Conservation (phyloP, 345 rosid species). For the Euphorbia tirucalli region DNA sequence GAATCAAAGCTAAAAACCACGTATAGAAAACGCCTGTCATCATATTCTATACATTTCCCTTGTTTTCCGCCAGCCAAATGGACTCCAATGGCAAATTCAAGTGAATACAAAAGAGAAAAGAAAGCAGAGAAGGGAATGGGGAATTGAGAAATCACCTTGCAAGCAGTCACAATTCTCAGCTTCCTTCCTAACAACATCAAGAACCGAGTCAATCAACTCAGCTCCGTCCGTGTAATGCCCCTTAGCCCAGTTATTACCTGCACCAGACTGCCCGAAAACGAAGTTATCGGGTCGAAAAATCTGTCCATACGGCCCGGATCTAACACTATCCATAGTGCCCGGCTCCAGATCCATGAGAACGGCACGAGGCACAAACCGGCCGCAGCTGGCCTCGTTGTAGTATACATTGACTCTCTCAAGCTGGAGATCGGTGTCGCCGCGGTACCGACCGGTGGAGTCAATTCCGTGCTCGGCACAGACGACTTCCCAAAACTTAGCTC, state of each 20-base stretch:
- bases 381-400: background rate
- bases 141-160: background rate
- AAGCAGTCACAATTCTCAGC: background rate
- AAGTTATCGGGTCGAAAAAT: background rate
- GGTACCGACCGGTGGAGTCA: background rate
- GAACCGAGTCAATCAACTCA: background rate
- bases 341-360: background rate
- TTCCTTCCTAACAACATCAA: background rate
- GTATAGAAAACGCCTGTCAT: too few species aligned
- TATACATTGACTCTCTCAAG: background rate
- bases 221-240: background rate
- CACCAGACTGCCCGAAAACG: background rate
- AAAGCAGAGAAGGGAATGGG: too few species aligned
- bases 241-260: background rate
- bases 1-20: too few species aligned
- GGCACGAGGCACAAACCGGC: background rate
- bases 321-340: background rate
- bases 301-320: background rate
- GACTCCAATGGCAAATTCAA: background rate
- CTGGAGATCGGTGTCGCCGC: background rate
- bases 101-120: too few species aligned
- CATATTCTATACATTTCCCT: too few species aligned
- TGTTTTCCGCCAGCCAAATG: too few species aligned
- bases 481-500: background rate
- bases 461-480: background rate